Evolutionary conservation across 2,329 filamentous ascomycete genomes (phyloP).

Genomic region (Fusarium veterinarium): DNA sequence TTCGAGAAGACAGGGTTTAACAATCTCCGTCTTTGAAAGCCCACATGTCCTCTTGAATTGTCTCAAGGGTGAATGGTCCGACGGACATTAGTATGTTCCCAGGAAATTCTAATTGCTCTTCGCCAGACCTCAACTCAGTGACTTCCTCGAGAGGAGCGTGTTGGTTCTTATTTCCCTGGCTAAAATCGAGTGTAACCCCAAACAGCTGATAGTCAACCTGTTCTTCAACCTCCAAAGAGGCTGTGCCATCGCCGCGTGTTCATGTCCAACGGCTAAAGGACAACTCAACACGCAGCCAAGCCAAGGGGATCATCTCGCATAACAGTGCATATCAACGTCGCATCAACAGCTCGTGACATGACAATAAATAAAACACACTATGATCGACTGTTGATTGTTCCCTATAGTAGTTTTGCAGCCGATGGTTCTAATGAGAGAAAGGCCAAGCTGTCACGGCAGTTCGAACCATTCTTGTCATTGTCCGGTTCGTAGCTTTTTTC

Average conservation of each 20-base stretch:
- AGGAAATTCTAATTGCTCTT: background rate
- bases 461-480: conserved; percentile 6
- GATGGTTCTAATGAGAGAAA: background rate
- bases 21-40: conserved; percentile 10
- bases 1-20: conserved; percentile 5
- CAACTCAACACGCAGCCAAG: conserved; percentile 4
- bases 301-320: conserved; percentile 24
- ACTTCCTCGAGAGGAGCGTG: background rate
- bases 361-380: conserved; percentile 9
- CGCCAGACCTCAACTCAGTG: background rate
- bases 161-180: conserved; percentile 10
- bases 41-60: background rate
- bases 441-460: conserved; percentile 11
- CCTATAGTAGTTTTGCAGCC: conserved; percentile 7
- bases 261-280: conserved; percentile 35
- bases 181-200: conserved; percentile 17
- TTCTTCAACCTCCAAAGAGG: conserved; percentile 10
- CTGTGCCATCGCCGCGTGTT: conserved; percentile 28
- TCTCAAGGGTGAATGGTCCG: background rate
- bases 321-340: conserved; percentile 26
- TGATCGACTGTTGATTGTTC: conserved; percentile 30
- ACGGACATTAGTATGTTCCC: background rate
- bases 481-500: conserved; percentile 9
- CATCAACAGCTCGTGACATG: conserved; percentile 16
- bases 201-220: background rate